Percentiles rank a stretch among this genome's conserved stretches.
These are phyloP conservation scores for Hansenula sp. DNA, from an alignment of 1,139 yeast species.

Conservation along the genomic window DNA sequence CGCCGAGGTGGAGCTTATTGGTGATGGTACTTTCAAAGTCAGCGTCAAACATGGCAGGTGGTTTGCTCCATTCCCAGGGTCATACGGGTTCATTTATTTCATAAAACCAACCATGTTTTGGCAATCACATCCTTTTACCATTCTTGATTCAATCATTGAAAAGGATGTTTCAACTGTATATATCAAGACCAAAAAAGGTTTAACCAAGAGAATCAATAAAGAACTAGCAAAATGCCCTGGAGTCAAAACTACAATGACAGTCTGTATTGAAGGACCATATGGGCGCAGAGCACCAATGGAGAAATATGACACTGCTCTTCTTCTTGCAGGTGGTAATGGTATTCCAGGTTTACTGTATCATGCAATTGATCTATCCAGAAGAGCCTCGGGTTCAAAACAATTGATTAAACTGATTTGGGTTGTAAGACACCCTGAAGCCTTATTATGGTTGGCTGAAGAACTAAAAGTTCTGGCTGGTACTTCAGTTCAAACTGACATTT, in stretches of 20 bases:
- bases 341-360: conserved; percentile 52
- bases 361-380: conserved; percentile 23
- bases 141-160: conserved; percentile 34
- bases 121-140: conserved; percentile 74
- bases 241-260: conserved; percentile 18
- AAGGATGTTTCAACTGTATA: conserved; percentile 32
- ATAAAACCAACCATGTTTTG: conserved; percentile 51
- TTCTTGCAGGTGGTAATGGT: conserved; percentile 75
- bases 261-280: conserved; percentile 63
- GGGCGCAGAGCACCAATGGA: conserved; percentile 51
- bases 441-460: conserved; percentile 51
- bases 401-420: conserved; percentile 46
- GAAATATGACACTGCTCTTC: conserved; percentile 49
- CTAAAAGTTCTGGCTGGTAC: conserved; percentile 32
- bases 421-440: conserved; percentile 38
- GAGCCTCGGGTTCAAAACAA: conserved; percentile 18
- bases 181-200: conserved; percentile 39
- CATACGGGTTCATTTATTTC: conserved; percentile 58
- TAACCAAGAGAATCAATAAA: conserved; percentile 31
- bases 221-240: conserved; percentile 15
- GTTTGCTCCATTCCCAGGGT: conserved; percentile 55
- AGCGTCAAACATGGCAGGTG: conserved; percentile 34
- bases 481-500: conserved; percentile 33
- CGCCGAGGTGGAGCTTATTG: conserved; percentile 44
- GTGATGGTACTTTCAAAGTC: conserved; percentile 32